Evolutionary conservation across 129 eudicot genomes (phyloP).

Genomic region (Saussurea involucrata): DNA sequence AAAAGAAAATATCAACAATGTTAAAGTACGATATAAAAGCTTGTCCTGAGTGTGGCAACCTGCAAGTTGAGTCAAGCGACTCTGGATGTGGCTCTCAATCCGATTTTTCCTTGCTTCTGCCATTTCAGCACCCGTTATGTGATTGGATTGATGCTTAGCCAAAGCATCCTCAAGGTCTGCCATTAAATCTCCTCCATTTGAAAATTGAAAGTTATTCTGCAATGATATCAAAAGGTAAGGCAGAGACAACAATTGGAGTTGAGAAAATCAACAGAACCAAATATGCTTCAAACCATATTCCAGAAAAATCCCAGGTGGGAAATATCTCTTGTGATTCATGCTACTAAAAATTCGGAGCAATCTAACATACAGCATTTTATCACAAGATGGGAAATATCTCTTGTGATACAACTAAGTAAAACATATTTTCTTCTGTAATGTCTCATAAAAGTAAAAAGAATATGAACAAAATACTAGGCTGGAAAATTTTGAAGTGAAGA

Average conservation of each 20-base stretch:
- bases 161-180: conserved; percentile 84
- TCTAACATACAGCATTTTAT: not conserved
- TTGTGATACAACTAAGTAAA: not conserved
- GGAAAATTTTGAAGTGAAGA: not conserved
- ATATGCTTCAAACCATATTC: conserved; percentile 5
- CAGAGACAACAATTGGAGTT: not conserved
- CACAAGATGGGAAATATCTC: not conserved
- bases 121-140: conserved; percentile 55
- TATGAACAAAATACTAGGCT: not conserved
- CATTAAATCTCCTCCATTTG: conserved; percentile 63
- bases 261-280: not conserved
- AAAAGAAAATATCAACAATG: not conserved
- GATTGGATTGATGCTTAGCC: conserved; percentile 48
- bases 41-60: conserved; percentile 39
- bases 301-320: not conserved
- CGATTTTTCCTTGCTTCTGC: conserved; percentile 60
- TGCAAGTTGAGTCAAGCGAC: conserved; percentile 82
- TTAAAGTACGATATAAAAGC: conserved; percentile 2
- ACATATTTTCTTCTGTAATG: not conserved
- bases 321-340: not conserved
- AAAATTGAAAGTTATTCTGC: conserved; percentile 42
- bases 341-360: not conserved
- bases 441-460: not conserved
- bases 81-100: conserved; percentile 55
- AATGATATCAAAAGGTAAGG: not conserved